Base-by-base conservation (phyloP, 78 protist genomes). In the Creolimax fragrantissima region DNA sequence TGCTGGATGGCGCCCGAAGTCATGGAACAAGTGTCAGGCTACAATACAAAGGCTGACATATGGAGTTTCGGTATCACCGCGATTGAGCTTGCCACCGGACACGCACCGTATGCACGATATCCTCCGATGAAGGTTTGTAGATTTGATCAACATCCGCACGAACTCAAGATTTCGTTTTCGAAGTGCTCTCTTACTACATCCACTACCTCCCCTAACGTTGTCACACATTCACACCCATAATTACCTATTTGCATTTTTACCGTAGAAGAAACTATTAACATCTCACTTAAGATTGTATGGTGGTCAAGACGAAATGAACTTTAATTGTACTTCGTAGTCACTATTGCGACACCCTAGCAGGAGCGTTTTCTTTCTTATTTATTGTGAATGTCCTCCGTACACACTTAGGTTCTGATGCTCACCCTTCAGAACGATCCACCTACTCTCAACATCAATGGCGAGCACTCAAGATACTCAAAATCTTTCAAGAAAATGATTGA, bases 1-100 rank as follows among this genome's bases (percentile, higher is more conserved):
- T 95, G 95, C 93, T 98, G 98, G 98, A 97, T 97, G 99, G 99
- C 99, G 2, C 99, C 99, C n/a, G 99, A 97, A 85, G 98, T 98
- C 47, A 96, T 98, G 90, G 95, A 95, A 58, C 97, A 96, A 91
- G 32, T 5, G 3, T 4, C 35, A 36, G 81, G 85, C 44, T 84
- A 92, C 11, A 7, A 85, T 47, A 36, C 92, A 17, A 94, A 95
- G 88, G 99, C 99, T 2, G 99, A 99, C 94, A 97, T 99, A 41
- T 99, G 99, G 99, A 94, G 97, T 42, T 95, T 99, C 93, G 99
- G 99, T 43, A 98, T 98, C 94, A 98, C 99, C 3, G 98, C 99
- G 3, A 95, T 98, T 43, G 99, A 98, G 58, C 94, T 98, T 92
- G 99, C 99, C 37, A 95, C 92, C 45, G 99, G 99, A 4, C 91